Percentiles rank a stretch among this genome's conserved stretches.
These are phyloP conservation scores for Candida insectorum DNA, from an alignment of 805 yeast genomes.

Conservation along the genomic window DNA sequence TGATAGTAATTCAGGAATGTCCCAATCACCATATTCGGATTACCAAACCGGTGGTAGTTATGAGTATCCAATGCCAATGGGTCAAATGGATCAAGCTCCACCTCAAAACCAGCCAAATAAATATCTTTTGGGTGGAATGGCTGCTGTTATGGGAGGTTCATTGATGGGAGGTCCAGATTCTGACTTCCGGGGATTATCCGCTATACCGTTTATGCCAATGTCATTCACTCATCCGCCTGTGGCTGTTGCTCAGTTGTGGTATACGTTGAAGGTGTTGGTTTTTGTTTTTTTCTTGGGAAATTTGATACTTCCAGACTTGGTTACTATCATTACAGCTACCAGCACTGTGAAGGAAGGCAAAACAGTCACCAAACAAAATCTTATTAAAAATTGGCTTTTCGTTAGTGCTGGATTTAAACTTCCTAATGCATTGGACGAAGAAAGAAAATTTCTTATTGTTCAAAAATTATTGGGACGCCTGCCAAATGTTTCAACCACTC, in stretches of 20 bases:
- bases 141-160: conserved; percentile 61
- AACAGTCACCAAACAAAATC: background rate
- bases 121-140: conserved; percentile 59
- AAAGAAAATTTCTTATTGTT: conserved; percentile 14
- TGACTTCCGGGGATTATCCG: conserved; percentile 45
- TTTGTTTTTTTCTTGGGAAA: conserved; percentile 17
- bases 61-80: background rate
- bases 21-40: conserved; percentile 1
- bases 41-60: conserved; percentile 3
- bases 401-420: conserved; percentile 25
- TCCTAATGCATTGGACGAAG: conserved; percentile 18
- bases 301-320: conserved; percentile 13
- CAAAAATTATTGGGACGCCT: conserved; percentile 11
- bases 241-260: conserved; percentile 20
- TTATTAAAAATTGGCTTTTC: conserved; percentile 21
- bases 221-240: conserved; percentile 17
- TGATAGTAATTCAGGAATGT: background rate
- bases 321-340: background rate
- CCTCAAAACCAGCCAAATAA: conserved; percentile 38
- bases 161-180: conserved; percentile 44
- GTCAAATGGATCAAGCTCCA: conserved; percentile 7
- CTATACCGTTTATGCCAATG: conserved; percentile 38
- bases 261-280: conserved; percentile 20
- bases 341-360: too few relatives aligned
- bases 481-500: background rate